These are phyloP conservation scores for Dissophora globulifera DNA, from an alignment of 192 early-diverging fungal species.

Conservation along the genomic window DNA sequence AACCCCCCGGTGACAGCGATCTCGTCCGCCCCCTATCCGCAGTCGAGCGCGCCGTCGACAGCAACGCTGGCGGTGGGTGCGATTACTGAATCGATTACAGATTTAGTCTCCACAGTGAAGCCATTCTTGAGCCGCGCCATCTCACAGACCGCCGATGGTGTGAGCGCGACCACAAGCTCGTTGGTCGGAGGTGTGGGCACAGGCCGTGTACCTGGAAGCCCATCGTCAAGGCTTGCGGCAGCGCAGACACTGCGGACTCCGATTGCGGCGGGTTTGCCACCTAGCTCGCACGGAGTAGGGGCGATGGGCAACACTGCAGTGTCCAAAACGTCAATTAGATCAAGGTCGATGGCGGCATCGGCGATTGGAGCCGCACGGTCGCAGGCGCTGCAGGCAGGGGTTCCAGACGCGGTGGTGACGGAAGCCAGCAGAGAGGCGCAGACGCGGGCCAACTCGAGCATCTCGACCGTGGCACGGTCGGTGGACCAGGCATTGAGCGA, in stretches of 20 bases:
- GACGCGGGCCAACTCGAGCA: conserved; percentile 27
- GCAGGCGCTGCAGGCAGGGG: conserved; percentile 22
- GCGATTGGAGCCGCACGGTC: conserved; percentile 38
- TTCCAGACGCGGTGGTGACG: conserved; percentile 4
- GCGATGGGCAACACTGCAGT: conserved; percentile 32
- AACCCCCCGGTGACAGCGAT: conserved; percentile 16
- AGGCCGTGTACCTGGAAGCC: conserved; percentile 16
- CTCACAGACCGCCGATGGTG: conserved; percentile 13
- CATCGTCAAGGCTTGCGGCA: conserved; percentile 32
- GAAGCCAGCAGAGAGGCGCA: conserved; percentile 37
- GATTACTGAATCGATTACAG: conserved; percentile 35
- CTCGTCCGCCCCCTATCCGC: conserved; percentile 16
- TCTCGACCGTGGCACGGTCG: conserved; percentile 23
- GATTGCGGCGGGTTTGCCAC: conserved; percentile 41
- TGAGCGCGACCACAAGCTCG: conserved; percentile 14
- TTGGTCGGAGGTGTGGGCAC: conserved; percentile 33
- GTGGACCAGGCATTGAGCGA: conserved; percentile 50
- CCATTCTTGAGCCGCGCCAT: conserved; percentile 35
- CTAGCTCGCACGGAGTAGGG: conserved; percentile 24
- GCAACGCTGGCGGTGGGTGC: conserved; percentile 21
- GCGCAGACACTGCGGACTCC: conserved; percentile 22
- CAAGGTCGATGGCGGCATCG: conserved; percentile 31
- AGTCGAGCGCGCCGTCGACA: conserved; percentile 8
- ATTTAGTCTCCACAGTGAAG: conserved; percentile 33
- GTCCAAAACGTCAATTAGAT: conserved; percentile 37